Evolutionary conservation across 306 rosid species (phyloP), one percentile per base, ranked within the genome.

Genomic region (Citrullus colocynthis): DNA sequence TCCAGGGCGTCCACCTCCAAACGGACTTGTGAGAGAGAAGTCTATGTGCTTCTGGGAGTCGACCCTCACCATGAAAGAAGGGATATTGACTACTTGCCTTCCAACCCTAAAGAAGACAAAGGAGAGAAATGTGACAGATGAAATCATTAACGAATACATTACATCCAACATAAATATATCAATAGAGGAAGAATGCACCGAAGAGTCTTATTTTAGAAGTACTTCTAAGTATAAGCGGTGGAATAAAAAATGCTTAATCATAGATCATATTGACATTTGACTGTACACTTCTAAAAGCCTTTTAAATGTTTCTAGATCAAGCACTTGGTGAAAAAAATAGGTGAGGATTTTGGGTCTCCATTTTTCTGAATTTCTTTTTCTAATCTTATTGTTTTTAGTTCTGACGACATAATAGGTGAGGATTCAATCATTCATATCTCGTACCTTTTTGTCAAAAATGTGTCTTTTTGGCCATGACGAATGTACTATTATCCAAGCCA

Each of bases 41-140:
- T 67, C 74, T 0, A 67, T 67, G 74, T 67, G 74, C 74, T 67
- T 67, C 17, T 67, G 74, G n/a, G 74, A 67, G 21, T 67, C 74
- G 1, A 67, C 74, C 36, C 74, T 42, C 55, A 67, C 74, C 74
- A 67, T 67, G 74, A 67, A 67, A 20, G 74, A 67, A 41, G 74
- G 74, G 9, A 67, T 67, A 55, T 67, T 67, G 0, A 67, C 74
- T 18, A 67, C 74, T 36, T 67, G 74, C 55, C 74, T 67, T 20
- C 74, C 74, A 42, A 67, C 74, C 74, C 74, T 67, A 42, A 9
- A 7, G n/a, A 37, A 17, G 15, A 8, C 36, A 14, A 6, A 1
- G 2, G 24, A 11, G 9, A 18, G 5, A 66, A 66, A 66, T 39
- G 52, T 39, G 34, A 39, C 34, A 2, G 6, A 42, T 65, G 16